Evolutionary conservation across 1,139 yeast genomes (phyloP).

Genomic region (Dujonia santamariae): DNA sequence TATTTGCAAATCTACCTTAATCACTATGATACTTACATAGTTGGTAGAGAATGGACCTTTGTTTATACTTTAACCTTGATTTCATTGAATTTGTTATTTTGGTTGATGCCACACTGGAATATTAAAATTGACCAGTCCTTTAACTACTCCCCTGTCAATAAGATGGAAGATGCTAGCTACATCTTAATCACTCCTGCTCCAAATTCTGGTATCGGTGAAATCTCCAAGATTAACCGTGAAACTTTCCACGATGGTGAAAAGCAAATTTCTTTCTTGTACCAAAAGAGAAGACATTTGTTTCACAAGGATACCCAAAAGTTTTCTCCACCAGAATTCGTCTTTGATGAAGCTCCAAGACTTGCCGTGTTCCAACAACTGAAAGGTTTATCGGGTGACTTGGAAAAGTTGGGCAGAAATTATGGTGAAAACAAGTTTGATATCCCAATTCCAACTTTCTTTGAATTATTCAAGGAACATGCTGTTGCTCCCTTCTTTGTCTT

Average conservation of each 20-base stretch:
- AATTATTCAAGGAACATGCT: slow-evolving; percentile 94
- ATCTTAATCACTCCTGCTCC: slow-evolving; percentile 80
- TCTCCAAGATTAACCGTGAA: slow-evolving; percentile 62
- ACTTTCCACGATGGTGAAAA: slow-evolving; percentile 54
- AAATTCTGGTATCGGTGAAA: slow-evolving; percentile 82
- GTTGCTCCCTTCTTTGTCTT: slow-evolving; percentile 97
- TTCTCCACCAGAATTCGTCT: slow-evolving; percentile 75
- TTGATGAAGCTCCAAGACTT: slow-evolving; percentile 64
- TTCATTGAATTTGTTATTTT: slow-evolving; percentile 69
- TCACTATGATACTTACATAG: slow-evolving; percentile 78
- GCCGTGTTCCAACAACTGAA: slow-evolving; percentile 54
- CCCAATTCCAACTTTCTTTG: slow-evolving; percentile 89
- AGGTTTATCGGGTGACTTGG: slow-evolving; percentile 65
- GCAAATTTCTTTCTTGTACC: slow-evolving; percentile 69
- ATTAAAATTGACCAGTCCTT: slow-evolving; percentile 68
- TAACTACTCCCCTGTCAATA: slow-evolving; percentile 55
- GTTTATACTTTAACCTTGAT: slow-evolving; percentile 75
- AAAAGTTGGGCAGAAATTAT: slow-evolving; percentile 55
- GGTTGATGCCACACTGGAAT: slow-evolving; percentile 97
- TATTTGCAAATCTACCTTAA: slow-evolving; percentile 63
- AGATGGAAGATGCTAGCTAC: slow-evolving; percentile 62
- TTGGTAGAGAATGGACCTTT: slow-evolving; percentile 84
- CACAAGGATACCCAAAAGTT: slow-evolving; percentile 54
- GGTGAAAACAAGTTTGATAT: slow-evolving; percentile 90
- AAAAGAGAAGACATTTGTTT: slow-evolving; percentile 86